A percentile compares a stretch with the other conserved stretches of the same genome.
Evolutionary conservation across 73 alveolate species (phyloP).

Genomic region (Paraurostyla sp.): DNA sequence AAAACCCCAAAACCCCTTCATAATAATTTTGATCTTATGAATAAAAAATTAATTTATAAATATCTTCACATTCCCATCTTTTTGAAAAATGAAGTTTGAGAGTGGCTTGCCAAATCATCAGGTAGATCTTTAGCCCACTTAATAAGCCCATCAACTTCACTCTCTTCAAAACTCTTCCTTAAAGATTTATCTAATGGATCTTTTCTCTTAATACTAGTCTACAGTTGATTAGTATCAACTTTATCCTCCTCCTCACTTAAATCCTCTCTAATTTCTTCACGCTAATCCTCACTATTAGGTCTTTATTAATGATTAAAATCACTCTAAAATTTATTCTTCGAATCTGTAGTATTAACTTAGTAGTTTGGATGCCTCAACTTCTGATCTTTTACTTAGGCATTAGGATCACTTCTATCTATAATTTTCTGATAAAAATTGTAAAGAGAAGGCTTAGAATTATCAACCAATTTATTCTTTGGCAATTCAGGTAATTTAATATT

Average conservation of each 20-base stretch:
- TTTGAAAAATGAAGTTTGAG: slow-evolving; percentile 23
- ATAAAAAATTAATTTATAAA: too few relatives aligned
- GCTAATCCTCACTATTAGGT: not conserved
- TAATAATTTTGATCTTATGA: too few relatives aligned
- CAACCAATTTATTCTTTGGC: not conserved
- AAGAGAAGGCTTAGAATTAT: slow-evolving; percentile 35
- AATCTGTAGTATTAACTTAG: not conserved
- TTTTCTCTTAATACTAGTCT: not conserved
- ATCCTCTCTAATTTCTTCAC: slow-evolving; percentile 61
- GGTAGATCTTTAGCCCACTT: slow-evolving; percentile 74
- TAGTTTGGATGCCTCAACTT: slow-evolving; percentile 55
- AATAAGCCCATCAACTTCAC: slow-evolving; percentile 60
- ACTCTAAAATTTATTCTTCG: not conserved
- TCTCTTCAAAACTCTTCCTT: slow-evolving; percentile 48
- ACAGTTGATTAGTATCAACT: slow-evolving; percentile 35
- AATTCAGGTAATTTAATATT: slow-evolving; percentile 1
- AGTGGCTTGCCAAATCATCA: slow-evolving; percentile 43
- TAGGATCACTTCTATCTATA: slow-evolving; percentile 48
- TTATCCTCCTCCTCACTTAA: slow-evolving; percentile 46
- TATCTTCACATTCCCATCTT: not conserved
- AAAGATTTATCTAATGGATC: slow-evolving; percentile 11
- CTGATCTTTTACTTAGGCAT: not conserved
- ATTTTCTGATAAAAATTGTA: slow-evolving; percentile 65
- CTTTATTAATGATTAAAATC: not conserved
- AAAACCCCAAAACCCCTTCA: not conserved